Conservation (phyloP, 176 grass and related monocot species). For the Luzula sylvatica region DNA sequence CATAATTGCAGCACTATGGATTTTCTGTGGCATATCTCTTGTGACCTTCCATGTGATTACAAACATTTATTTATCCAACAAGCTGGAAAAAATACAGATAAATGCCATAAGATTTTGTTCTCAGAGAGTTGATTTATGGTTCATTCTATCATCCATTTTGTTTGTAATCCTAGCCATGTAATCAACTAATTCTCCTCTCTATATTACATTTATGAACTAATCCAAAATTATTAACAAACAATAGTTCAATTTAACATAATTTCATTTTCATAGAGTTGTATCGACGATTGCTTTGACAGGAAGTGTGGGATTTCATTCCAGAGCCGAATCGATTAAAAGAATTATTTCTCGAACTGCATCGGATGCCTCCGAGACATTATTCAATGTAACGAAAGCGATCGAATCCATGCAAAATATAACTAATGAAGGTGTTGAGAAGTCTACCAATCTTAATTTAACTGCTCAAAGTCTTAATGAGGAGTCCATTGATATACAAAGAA, state of each 20-base stretch:
- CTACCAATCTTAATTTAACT: slow-evolving; percentile 52
- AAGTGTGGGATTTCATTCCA: slow-evolving; percentile 50
- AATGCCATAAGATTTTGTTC: slow-evolving; percentile 29
- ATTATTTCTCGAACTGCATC: slow-evolving; percentile 42
- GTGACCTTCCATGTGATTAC: slow-evolving; percentile 12
- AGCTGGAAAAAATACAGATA: slow-evolving; percentile 16
- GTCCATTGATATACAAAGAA: slow-evolving; percentile 48
- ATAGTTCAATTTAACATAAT: background rate
- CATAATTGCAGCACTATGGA: slow-evolving; percentile 58
- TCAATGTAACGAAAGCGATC: slow-evolving; percentile 56
- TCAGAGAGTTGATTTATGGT: slow-evolving; percentile 27
- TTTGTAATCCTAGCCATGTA: slow-evolving; percentile 59
- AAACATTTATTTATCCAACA: slow-evolving; percentile 35
- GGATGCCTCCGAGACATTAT: slow-evolving; percentile 47
- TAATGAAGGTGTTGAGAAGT: slow-evolving; percentile 35
- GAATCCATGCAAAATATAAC: slow-evolving; percentile 50
- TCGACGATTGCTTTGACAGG: slow-evolving; percentile 37
- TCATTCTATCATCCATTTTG: slow-evolving; percentile 36
- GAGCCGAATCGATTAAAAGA: slow-evolving; percentile 47
- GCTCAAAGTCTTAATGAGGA: slow-evolving; percentile 40
- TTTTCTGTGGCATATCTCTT: slow-evolving; percentile 37
- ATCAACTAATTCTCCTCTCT: slow-evolving; percentile 22
- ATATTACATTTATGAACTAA: no score
- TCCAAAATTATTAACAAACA: background rate
- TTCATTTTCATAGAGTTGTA: slow-evolving; percentile 37